Conservation (phyloP, 2,329 filamentous ascomycete species). For the Pseudogymnoascus destructans region DNA sequence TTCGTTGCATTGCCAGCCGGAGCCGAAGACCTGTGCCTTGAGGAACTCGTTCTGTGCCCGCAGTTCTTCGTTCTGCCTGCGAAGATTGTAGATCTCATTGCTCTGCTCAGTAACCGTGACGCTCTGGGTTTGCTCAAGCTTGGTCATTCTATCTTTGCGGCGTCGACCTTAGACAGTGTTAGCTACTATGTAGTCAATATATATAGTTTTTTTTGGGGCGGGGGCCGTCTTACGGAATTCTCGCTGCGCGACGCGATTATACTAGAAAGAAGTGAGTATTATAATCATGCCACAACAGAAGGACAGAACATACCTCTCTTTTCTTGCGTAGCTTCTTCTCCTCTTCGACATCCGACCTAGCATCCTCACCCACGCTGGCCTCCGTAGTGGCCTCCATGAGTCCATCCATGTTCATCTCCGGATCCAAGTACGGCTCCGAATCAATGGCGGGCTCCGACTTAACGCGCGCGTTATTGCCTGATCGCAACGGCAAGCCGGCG, state of each 20-base stretch:
- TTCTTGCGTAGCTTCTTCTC: not conserved
- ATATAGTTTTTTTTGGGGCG: slow-evolving; percentile 7
- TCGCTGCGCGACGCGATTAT: slow-evolving; percentile 32
- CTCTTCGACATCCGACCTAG: not conserved
- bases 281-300: not conserved
- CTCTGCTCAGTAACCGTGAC: slow-evolving; percentile 29
- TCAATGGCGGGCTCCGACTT: not conserved
- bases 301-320: not conserved
- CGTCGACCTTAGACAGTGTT: slow-evolving; percentile 28
- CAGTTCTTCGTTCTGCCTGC: slow-evolving; percentile 30
- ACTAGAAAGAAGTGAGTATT: slow-evolving; percentile 15
- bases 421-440: not conserved
- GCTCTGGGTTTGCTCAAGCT: slow-evolving; percentile 31
- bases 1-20: slow-evolving; percentile 11
- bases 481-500: not conserved
- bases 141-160: slow-evolving; percentile 33
- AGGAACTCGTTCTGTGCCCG: slow-evolving; percentile 30
- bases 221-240: slow-evolving; percentile 30
- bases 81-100: slow-evolving; percentile 30
- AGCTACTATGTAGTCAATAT: slow-evolving; percentile 11
- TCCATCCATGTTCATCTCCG: not conserved
- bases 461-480: not conserved
- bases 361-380: not conserved
- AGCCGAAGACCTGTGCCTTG: slow-evolving; percentile 26
- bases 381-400: not conserved